Base-by-base conservation (phyloP, 2,329 filamentous ascomycete genomes). In the Paramyrothecium sp. region DNA sequence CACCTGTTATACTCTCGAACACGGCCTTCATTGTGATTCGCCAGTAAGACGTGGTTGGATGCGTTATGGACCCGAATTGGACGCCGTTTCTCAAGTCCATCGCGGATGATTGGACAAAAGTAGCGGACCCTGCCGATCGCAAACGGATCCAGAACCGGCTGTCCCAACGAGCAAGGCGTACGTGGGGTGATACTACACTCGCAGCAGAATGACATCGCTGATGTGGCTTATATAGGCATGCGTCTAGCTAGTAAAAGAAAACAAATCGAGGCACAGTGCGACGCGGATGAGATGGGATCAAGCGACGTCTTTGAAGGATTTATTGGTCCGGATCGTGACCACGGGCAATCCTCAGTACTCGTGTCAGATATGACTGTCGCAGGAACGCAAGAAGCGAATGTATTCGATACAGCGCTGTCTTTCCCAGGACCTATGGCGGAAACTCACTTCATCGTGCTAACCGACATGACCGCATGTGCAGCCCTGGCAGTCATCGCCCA, bases 131-230 rank as follows among this genome's bases (percentile, higher is more conserved):
- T 1, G 21, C n/a, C 3, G 51, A 63, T 13, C 53, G 59, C 3
- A 63, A 63, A 20, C 58, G 59, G 7, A 59, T 63, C 21, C 61
- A 63, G 48, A 63, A 63, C 49, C 56, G 61, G 26, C 56, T 63
- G 8, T 57, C 61, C 1, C 61, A 63, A 7, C 46, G 61, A 19
- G 61, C 61, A 1, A 55, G 61, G 19, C 54, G 61, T 63, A 51
- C 16, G 59, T 60, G 2, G 10, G 22, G 10, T 7, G 13, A 44
- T 12, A 44, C 38, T 17, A 44, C 13, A 4, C 38, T 12, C 38
- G 38, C 38, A 16, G n/a, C n/a, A 7, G 38, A 16, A 44, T 7
- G 13, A 16, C 38, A 16, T 44, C 4, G 8, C 30, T 44, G 12
- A 44, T 10, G 3, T 13, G 3, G 7, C 7, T n/a, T 48, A n/a